Evolutionary conservation across 768 basidiomycete species (phyloP), one percentile per base, ranked within the genome.

Genomic region (Naganishia friedmannii): DNA sequence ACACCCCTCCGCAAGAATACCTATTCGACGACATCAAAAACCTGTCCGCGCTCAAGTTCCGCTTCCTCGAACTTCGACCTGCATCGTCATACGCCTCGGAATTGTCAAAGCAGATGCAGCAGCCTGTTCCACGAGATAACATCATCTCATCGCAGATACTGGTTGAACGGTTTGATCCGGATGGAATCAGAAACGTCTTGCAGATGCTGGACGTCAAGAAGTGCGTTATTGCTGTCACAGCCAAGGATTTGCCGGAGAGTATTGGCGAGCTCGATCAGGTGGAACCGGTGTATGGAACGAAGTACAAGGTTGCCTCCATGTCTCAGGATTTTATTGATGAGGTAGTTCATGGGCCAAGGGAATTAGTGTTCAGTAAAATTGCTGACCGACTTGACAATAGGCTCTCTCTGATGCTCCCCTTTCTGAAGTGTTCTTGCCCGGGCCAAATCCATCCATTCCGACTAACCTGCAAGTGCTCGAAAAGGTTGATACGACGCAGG

Each of bases 211-310:
- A 89, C 53, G 89, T 60, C 81, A 85, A 63, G 84, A 86, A 70
- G 86, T 88, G 56, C 84, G 91, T 72, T 15, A 86, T 88, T 23
- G 87, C 90, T 31, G 80, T 99, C 48, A 91, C 92, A 86, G 88
- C 88, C 17, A 87, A 87, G 78, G 86, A 85, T 51, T 86, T 87
- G 71, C 88, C 86, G 32, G 83, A 84, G 53, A 84, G 83, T 63
- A 83, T 88, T 48, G 83, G 89, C 66, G 78, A 81, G 34, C 86
- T 80, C 37, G 78, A 79, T 55, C 57, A 76, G 67, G 87, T 85
- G 46, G 96, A 98, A 81, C 88, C 89, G 53, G 92, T 92, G 87
- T 99, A 99, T 80, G 92, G 90, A 5, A 97, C 96, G 1, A 85
- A 87, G 72, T 97, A 94, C 80, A 83, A 84, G 39, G 87, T 94